A percentile compares a stretch with the other conserved stretches of the same genome.
Evolutionary conservation across 202 grass and related monocot genomes (phyloP).

Genomic region (Zoysia matrella): DNA sequence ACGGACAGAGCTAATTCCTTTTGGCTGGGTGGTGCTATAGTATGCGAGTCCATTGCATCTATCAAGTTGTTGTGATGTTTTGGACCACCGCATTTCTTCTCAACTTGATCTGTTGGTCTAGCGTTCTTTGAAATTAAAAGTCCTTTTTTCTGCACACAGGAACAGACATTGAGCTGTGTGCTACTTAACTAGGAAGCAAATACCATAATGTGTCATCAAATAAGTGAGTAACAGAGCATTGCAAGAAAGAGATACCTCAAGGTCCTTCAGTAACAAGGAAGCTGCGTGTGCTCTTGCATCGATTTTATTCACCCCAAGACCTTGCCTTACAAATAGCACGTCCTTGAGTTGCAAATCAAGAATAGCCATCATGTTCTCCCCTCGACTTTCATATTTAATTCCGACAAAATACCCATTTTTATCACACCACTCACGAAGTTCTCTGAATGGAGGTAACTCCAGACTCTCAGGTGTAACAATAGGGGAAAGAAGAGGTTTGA

Average conservation of each 20-base stretch:
- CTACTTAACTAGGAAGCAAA: constrained; percentile 16
- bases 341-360: constrained; percentile 71
- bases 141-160: constrained; percentile 60
- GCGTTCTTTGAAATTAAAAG: constrained; percentile 58
- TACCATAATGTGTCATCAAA: not conserved
- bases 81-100: constrained; percentile 33
- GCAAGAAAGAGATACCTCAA: constrained; percentile 63
- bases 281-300: constrained; percentile 72
- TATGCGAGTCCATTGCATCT: constrained; percentile 49
- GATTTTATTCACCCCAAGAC: constrained; percentile 60
- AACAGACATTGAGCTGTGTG: constrained; percentile 33
- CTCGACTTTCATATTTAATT: constrained; percentile 59
- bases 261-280: constrained; percentile 76
- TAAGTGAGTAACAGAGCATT: constrained; percentile 34
- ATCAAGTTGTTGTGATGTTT: constrained; percentile 29
- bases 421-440: constrained; percentile 62
- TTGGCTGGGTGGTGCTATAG: constrained; percentile 30
- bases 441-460: constrained; percentile 68
- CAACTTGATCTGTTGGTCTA: constrained; percentile 49
- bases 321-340: constrained; percentile 53
- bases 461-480: constrained; percentile 91
- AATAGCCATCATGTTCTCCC: constrained; percentile 58
- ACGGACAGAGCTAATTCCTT: constrained; percentile 28
- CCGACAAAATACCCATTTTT: constrained; percentile 75
- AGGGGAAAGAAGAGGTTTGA: constrained; percentile 82